These are phyloP conservation scores for Santalum album DNA, from an alignment of 164 flowering plant genomes.

Conservation along the genomic window DNA sequence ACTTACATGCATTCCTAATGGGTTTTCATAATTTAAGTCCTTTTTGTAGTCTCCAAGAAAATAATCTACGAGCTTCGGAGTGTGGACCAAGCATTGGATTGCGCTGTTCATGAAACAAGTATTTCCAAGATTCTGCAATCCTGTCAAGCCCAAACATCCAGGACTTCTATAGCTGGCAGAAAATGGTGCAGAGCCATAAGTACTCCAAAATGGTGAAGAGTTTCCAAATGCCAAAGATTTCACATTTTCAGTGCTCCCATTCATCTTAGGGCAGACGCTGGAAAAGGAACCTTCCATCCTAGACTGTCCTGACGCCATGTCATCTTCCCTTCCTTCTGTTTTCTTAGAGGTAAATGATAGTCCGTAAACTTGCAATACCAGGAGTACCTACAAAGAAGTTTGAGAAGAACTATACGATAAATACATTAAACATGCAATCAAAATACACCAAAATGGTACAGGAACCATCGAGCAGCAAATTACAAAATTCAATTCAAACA, in stretches of 20 bases:
- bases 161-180: no score
- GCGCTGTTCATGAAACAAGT: constrained; percentile 98
- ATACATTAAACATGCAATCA: no score
- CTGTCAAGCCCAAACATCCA: constrained; percentile 75
- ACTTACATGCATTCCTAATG: constrained; percentile 83
- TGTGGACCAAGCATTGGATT: constrained; percentile 88
- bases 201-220: no score
- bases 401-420: no score
- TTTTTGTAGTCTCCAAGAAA: constrained; percentile 74
- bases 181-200: no score
- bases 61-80: constrained; percentile 84
- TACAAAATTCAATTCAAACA: no score
- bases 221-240: constrained; percentile 25
- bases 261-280: constrained; percentile 32
- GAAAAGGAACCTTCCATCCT: constrained; percentile 21
- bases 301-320: constrained; percentile 22
- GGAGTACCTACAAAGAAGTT: constrained; percentile 37
- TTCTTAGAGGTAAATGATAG: constrained; percentile 57
- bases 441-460: no score
- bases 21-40: constrained; percentile 77
- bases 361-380: constrained; percentile 90
- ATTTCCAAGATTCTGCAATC: constrained; percentile 90
- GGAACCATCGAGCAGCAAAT: no score
- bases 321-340: constrained; percentile 62
- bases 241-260: constrained; percentile 38